Conservation (phyloP, 164 flowering plant genomes). For the Vitis rotundifolia region DNA sequence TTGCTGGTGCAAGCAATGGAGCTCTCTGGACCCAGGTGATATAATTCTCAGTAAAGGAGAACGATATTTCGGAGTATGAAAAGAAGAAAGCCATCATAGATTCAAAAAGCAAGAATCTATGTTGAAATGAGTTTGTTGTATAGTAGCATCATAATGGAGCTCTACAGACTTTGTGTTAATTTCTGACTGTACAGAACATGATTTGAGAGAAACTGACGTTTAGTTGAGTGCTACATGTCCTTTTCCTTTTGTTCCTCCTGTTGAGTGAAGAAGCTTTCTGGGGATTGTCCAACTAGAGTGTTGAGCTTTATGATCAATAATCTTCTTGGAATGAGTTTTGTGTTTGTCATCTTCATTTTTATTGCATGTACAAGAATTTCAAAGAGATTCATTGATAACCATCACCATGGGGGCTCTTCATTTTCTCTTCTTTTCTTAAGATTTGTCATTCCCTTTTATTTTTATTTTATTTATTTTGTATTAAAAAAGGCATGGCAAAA, state of each 20-base stretch:
- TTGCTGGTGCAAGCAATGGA: constrained; percentile 73
- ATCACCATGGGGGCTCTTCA: too few relatives aligned
- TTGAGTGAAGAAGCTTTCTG: constrained; percentile 11
- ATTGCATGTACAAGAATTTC: too few relatives aligned
- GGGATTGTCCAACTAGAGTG: not conserved
- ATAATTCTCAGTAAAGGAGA: not conserved
- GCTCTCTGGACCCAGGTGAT: constrained; percentile 73
- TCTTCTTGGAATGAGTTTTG: constrained; percentile 3
- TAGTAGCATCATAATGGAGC: constrained; percentile 8
- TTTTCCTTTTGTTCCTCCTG: not conserved
- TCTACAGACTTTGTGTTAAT: constrained; percentile 12
- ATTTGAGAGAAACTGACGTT: constrained; percentile 9
- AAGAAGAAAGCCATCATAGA: not conserved
- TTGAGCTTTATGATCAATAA: too few relatives aligned
- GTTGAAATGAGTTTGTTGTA: constrained; percentile 16
- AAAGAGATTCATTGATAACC: too few relatives aligned
- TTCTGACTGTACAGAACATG: constrained; percentile 19
- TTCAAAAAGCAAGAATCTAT: not conserved
- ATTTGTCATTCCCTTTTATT: too few relatives aligned
- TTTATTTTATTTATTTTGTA: too few relatives aligned
- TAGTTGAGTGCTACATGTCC: constrained; percentile 9
- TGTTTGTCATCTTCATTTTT: not conserved
- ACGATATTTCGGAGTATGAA: not conserved
- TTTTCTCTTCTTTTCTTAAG: too few relatives aligned
- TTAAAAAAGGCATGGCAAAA: too few relatives aligned